These are phyloP conservation scores for Roridomyces roridus DNA, from an alignment of 768 basidiomycete genomes.

Conservation along the genomic window DNA sequence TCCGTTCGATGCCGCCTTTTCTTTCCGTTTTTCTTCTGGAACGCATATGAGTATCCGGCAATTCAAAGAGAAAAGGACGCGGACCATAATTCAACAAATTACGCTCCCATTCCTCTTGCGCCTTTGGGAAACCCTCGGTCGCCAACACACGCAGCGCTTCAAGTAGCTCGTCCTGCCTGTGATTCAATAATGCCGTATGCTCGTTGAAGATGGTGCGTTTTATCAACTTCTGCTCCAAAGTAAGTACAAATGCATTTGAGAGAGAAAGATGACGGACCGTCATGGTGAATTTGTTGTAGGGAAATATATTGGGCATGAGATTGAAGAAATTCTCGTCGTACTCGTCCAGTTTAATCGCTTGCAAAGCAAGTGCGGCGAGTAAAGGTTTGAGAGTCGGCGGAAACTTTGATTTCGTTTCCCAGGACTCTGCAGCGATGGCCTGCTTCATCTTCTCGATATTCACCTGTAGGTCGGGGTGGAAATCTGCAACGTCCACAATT, in stretches of 20 bases:
- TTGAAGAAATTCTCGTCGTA: conserved; percentile 94
- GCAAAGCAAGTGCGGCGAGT: conserved; percentile 72
- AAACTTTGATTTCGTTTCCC: conserved; percentile 88
- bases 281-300: conserved; percentile 97
- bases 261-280: conserved; percentile 53
- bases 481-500: conserved; percentile 71
- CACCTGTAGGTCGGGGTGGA: conserved; percentile 72
- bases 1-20: conserved; percentile 36
- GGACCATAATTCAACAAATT: conserved; percentile 72
- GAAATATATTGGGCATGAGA: conserved; percentile 85
- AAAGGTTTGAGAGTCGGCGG: conserved; percentile 79
- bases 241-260: neutral
- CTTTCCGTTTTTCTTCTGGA: conserved; percentile 62
- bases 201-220: conserved; percentile 86
- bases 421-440: conserved; percentile 73
- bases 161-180: conserved; percentile 74
- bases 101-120: conserved; percentile 80
- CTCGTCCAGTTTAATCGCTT: conserved; percentile 83
- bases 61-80: conserved; percentile 24
- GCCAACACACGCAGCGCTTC: conserved; percentile 66
- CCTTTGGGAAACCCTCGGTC: conserved; percentile 68
- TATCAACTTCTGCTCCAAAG: conserved; percentile 77
- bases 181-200: conserved; percentile 68
- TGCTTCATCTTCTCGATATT: conserved; percentile 65
- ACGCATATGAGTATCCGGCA: conserved; percentile 24